Conservation (phyloP, 257 asterid species). For the Solanum boliviense region DNA sequence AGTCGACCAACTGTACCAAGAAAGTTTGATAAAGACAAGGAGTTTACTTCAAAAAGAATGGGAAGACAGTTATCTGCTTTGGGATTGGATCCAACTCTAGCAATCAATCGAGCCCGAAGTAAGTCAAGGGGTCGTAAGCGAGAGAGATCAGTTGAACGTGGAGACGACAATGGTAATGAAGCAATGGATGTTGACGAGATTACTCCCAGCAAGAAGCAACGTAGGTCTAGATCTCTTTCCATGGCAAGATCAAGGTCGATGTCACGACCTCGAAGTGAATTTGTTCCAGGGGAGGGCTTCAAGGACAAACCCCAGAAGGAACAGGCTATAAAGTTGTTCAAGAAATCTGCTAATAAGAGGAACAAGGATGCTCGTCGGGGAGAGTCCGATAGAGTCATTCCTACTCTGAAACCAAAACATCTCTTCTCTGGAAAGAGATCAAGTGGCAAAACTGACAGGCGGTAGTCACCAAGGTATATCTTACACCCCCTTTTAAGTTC, state of each 20-base stretch:
- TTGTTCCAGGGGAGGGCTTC: slow-evolving; percentile 81
- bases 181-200: slow-evolving; percentile 68
- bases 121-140: slow-evolving; percentile 87
- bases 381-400: slow-evolving; percentile 85
- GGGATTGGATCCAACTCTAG: slow-evolving; percentile 74
- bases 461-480: slow-evolving; percentile 45
- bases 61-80: slow-evolving; percentile 62
- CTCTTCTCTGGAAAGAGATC: slow-evolving; percentile 82
- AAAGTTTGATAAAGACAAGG: slow-evolving; percentile 64
- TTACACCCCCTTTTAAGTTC: neutral
- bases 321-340: slow-evolving; percentile 59
- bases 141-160: slow-evolving; percentile 53
- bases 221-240: slow-evolving; percentile 10
- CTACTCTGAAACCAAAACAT: slow-evolving; percentile 71
- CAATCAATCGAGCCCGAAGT: slow-evolving; percentile 72
- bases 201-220: slow-evolving; percentile 56
- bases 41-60: slow-evolving; percentile 67
- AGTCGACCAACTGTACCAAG: slow-evolving; percentile 78
- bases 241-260: slow-evolving; percentile 39
- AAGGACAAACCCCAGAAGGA: slow-evolving; percentile 66
- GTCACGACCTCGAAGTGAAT: slow-evolving; percentile 60
- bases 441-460: slow-evolving; percentile 74
- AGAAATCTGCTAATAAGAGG: slow-evolving; percentile 44
- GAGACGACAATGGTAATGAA: slow-evolving; percentile 15
- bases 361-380: slow-evolving; percentile 83